These are phyloP conservation scores for Arachis stenosperma DNA, from an alignment of 306 rosid genomes.

Conservation along the genomic window DNA sequence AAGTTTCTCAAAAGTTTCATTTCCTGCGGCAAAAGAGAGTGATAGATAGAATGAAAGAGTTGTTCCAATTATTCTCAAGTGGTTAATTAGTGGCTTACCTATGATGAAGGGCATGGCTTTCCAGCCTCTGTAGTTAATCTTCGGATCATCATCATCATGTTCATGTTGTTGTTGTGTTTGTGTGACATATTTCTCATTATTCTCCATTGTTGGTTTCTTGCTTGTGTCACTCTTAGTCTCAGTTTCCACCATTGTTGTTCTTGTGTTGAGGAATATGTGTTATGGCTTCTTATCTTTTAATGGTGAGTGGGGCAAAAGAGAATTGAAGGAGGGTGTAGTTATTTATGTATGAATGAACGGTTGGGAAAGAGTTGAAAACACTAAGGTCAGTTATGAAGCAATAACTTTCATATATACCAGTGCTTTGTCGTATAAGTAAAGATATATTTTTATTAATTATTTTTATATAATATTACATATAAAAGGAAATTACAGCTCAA, in stretches of 20 bases:
- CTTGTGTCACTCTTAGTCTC: conserved; percentile 31
- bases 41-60: neutral
- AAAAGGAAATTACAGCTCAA: too few species aligned
- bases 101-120: conserved; percentile 86
- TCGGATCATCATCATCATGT: conserved; percentile 33
- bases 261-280: too few species aligned
- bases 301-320: too few species aligned
- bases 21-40: conserved; percentile 51
- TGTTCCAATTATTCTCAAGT: too few species aligned
- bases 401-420: neutral
- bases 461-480: too few species aligned
- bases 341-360: neutral
- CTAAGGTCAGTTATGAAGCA: neutral
- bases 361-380: neutral
- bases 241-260: neutral
- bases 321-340: too few species aligned
- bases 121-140: conserved; percentile 75
- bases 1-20: conserved; percentile 90
- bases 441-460: too few species aligned
- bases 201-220: conserved; percentile 42
- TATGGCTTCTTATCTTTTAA: too few species aligned
- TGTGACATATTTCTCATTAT: conserved; percentile 26
- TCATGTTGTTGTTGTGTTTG: neutral
- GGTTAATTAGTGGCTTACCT: conserved; percentile 47
- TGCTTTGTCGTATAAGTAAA: neutral